Evolutionary conservation across 257 asterid species (phyloP).

Genomic region (Nicotiana noctiflora): DNA sequence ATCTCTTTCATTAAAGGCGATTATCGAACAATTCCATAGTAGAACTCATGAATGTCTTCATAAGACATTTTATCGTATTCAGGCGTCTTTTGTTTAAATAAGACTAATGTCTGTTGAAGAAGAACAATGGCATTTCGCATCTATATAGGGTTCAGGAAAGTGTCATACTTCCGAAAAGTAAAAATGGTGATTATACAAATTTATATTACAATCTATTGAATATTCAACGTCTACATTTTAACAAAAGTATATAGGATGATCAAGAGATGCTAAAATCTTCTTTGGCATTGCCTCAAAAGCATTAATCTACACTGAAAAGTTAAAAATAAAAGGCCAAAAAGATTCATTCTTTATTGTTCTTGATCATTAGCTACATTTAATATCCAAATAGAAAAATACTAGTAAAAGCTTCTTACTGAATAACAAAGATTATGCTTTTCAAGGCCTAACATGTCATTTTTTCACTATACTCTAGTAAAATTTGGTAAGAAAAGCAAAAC

Average conservation of each 20-base stretch:
- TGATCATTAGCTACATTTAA: not conserved
- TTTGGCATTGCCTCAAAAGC: not conserved
- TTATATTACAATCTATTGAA: too few relatives aligned
- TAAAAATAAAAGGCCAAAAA: not conserved
- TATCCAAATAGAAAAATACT: not conserved
- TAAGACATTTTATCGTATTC: too few relatives aligned
- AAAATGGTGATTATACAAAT: too few relatives aligned
- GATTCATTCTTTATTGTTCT: not conserved
- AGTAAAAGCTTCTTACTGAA: too few relatives aligned
- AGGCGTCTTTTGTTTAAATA: too few relatives aligned
- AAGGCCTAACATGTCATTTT: not conserved
- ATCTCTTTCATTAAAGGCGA: too few relatives aligned
- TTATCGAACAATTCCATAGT: too few relatives aligned
- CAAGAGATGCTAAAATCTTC: not conserved
- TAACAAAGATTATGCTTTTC: not conserved
- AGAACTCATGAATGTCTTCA: too few relatives aligned
- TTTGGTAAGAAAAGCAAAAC: not conserved
- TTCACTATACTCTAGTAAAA: not conserved
- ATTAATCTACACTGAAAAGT: not conserved
- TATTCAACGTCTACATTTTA: not conserved
- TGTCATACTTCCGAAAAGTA: too few relatives aligned
- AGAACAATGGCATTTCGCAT: accelerated
- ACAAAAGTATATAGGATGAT: too few relatives aligned
- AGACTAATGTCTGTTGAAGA: too few relatives aligned
- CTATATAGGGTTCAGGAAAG: too few relatives aligned